Conservation (phyloP, 495 filamentous ascomycete genomes). For the Talaromyces wortmannii region DNA sequence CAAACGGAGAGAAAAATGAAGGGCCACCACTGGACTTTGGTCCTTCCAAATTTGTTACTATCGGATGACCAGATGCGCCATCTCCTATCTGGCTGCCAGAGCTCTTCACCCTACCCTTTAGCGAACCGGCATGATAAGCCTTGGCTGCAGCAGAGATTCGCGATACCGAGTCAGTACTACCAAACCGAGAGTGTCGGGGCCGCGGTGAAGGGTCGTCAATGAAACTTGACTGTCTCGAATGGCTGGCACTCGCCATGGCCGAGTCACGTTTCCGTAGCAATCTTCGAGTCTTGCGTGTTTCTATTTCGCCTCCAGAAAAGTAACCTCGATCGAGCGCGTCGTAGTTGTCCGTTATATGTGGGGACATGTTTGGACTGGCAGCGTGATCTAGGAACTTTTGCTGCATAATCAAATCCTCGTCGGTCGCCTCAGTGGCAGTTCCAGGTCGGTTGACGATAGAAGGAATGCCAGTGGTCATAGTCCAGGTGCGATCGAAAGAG, state of each 20-base stretch:
- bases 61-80: constrained; percentile 33
- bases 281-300: constrained; percentile 63
- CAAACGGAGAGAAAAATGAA: constrained; percentile 44
- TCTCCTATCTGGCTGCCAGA: constrained; percentile 34
- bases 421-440: constrained; percentile 23
- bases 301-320: constrained; percentile 83
- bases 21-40: constrained; percentile 33
- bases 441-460: constrained; percentile 25
- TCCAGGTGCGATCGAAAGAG: constrained; percentile 90
- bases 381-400: constrained; percentile 14
- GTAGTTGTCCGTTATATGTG: constrained; percentile 11
- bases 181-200: constrained; percentile 70
- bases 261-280: constrained; percentile 75
- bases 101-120: constrained; percentile 38
- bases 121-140: constrained; percentile 54
- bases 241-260: constrained; percentile 33
- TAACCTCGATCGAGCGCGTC: constrained; percentile 83
- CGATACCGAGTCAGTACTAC: constrained; percentile 54
- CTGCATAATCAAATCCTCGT: constrained; percentile 10
- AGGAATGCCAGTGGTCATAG: constrained; percentile 50
- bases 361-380: constrained; percentile 3
- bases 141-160: constrained; percentile 37
- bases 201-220: constrained; percentile 62
- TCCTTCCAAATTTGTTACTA: constrained; percentile 58
- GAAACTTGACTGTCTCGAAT: constrained; percentile 63